Conservation (phyloP, 2,329 filamentous ascomycete genomes). For the Exophiala sp. region DNA sequence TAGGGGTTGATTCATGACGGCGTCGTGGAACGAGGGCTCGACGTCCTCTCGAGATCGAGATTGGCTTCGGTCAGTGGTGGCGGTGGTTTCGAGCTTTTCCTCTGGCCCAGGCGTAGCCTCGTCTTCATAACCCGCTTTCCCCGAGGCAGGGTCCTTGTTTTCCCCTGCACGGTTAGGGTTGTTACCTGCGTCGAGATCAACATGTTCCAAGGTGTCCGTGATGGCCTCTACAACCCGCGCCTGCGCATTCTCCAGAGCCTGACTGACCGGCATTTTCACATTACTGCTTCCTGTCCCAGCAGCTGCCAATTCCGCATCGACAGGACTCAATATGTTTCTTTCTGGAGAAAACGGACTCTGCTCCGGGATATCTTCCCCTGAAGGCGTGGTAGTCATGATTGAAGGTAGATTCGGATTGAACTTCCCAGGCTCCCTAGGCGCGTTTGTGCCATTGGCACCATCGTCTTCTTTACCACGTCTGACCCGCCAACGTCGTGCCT, state of each 20-base stretch:
- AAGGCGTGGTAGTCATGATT: slow-evolving; percentile 22
- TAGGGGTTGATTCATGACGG: slow-evolving; percentile 8
- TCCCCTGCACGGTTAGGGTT: neutral
- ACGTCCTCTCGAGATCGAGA: neutral
- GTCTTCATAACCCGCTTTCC: neutral
- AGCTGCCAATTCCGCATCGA: neutral
- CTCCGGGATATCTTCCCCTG: slow-evolving; percentile 8
- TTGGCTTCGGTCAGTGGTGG: neutral
- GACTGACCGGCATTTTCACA: slow-evolving; percentile 21
- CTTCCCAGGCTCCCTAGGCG: slow-evolving; percentile 23
- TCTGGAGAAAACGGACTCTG: slow-evolving; percentile 21
- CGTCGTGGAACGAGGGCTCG: slow-evolving; percentile 14
- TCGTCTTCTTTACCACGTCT: slow-evolving; percentile 30
- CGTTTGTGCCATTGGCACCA: slow-evolving; percentile 29
- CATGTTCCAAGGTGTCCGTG: slow-evolving; percentile 25
- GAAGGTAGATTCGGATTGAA: slow-evolving; percentile 26
- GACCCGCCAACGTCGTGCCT: slow-evolving; percentile 39
- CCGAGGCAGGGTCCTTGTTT: neutral
- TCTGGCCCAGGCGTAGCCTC: neutral
- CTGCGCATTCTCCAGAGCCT: slow-evolving; percentile 26
- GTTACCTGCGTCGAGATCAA: slow-evolving; percentile 7
- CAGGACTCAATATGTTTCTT: slow-evolving; percentile 19
- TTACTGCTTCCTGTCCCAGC: slow-evolving; percentile 1
- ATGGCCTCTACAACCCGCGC: slow-evolving; percentile 23
- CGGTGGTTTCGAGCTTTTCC: neutral